phyloP scores from a whole-genome alignment of 345 rosid species.

The Corymbia maculata region DNA sequence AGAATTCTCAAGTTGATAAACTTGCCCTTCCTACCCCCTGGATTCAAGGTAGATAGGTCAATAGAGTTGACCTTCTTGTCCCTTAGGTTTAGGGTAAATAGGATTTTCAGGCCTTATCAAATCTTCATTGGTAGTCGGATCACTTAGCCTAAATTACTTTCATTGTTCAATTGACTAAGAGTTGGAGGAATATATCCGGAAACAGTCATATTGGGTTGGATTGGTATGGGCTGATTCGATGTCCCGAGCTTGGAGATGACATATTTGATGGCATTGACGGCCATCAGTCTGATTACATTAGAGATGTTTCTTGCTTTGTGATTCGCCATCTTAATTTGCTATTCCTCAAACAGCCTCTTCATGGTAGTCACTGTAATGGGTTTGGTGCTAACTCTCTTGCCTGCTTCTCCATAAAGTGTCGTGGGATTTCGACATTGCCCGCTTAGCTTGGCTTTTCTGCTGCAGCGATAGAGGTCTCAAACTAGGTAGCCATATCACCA shows the following conservation, averaged over 20 bases:
- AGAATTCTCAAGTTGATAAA: not conserved
- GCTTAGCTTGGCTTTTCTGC: not conserved
- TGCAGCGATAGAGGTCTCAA: not conserved
- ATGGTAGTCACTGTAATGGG: not conserved
- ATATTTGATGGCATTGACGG: not conserved
- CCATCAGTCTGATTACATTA: not conserved
- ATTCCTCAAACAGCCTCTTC: not conserved
- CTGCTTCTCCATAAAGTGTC: not conserved
- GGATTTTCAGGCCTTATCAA: not conserved
- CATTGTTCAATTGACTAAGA: not conserved
- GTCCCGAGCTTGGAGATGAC: not conserved
- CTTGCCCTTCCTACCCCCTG: not conserved
- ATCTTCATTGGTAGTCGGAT: not conserved
- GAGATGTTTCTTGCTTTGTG: not conserved
- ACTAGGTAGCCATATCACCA: not conserved
- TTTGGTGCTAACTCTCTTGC: not conserved
- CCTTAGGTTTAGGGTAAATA: not conserved
- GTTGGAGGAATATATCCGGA: not conserved
- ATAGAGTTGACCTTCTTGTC: not conserved
- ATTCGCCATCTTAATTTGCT: not conserved
- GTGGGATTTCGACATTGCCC: not conserved
- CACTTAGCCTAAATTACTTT: not conserved
- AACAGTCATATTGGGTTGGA: not conserved
- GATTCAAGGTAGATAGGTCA: not conserved
- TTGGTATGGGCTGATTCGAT: not conserved